Evolutionary conservation across 1,139 yeast genomes (phyloP), one percentile per base, ranked within the genome.

Genomic region (Kodamaea alishanica): DNA sequence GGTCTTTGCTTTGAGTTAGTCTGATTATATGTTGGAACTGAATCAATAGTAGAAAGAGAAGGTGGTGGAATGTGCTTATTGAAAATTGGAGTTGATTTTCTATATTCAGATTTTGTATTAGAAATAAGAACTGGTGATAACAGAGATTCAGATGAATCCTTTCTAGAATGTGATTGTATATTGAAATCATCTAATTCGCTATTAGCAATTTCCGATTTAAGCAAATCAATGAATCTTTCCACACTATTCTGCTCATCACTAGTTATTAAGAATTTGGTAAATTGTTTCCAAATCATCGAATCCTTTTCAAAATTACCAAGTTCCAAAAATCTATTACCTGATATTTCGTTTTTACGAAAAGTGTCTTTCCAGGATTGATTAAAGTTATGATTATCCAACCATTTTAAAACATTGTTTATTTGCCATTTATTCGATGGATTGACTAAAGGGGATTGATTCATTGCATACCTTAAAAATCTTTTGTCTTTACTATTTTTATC

Each of bases 351-450:
- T 33, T 71, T 67, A 28, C 65, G 65, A 56, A 88, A 84, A 8
- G 82, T 73, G 8, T 70, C 77, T 25, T 74, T 67, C 96, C 96
- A 89, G 8, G 82, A 71, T 5, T 72, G 74, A 46, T 85, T 84
- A 59, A 89, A 89, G 26, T 75, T 73, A 55, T 88, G 74, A 15
- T 58, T 51, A 10, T 76, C 82, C 24, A 89, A 67, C 95, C 96
- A 89, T 33, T 63, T 57, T 1, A 73, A 43, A 0, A 88, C 94
- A 39, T 84, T 70, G 10, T 73, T 77, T 49, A 77, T 67, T 5
- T 84, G 77, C 97, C 97, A 88, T n/a, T 40, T 43, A 10, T 53
- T 53, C 10, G 63, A 51, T 3, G 58, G 41, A 32, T 48, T 52
- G 9, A 49, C 51, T n/a, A 45, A 42, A 3, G 58, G 46, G 1